phyloP scores from a whole-genome alignment of 75 land plant genomes.

The Selaginella tamariscina region DNA sequence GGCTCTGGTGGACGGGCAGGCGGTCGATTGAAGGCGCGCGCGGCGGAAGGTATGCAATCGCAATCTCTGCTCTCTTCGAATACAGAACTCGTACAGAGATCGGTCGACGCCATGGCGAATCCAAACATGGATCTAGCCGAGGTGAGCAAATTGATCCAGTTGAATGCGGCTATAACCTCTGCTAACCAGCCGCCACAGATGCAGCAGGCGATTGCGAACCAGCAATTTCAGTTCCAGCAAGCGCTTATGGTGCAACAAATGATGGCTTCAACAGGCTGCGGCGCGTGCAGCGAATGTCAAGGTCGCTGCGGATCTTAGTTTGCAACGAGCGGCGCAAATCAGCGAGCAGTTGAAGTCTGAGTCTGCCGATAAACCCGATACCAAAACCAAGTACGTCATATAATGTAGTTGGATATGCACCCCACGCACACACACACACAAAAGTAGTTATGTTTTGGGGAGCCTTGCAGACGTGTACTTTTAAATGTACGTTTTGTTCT shows the following conservation, averaged over 20 bases:
- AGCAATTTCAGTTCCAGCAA: conserved; percentile 97
- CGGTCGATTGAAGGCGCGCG: too few species aligned
- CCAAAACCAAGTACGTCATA: conserved; percentile 42
- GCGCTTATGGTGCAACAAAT: conserved; percentile 89
- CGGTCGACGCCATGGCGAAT: too few species aligned
- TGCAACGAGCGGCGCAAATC: conserved; percentile 85
- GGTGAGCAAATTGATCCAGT: neutral
- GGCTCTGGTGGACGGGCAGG: too few species aligned
- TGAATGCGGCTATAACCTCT: neutral
- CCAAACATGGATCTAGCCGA: neutral
- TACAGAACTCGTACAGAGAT: too few species aligned
- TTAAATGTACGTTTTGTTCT: too few species aligned
- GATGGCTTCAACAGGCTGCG: conserved; percentile 86
- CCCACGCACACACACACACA: too few species aligned
- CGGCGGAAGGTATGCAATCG: too few species aligned
- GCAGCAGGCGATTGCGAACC: conserved; percentile 97
- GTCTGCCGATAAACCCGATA: conserved; percentile 12
- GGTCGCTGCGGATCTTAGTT: conserved; percentile 86
- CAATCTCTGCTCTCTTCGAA: too few species aligned
- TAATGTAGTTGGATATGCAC: too few species aligned
- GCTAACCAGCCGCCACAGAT: conserved; percentile 20
- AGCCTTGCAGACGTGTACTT: too few species aligned
- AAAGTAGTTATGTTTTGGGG: too few species aligned
- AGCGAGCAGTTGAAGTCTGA: conserved; percentile 66
- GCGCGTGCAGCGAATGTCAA: conserved; percentile 85